phyloP scores from a whole-genome alignment of 2,329 filamentous ascomycete species.

The Sporothrix schenckii region DNA sequence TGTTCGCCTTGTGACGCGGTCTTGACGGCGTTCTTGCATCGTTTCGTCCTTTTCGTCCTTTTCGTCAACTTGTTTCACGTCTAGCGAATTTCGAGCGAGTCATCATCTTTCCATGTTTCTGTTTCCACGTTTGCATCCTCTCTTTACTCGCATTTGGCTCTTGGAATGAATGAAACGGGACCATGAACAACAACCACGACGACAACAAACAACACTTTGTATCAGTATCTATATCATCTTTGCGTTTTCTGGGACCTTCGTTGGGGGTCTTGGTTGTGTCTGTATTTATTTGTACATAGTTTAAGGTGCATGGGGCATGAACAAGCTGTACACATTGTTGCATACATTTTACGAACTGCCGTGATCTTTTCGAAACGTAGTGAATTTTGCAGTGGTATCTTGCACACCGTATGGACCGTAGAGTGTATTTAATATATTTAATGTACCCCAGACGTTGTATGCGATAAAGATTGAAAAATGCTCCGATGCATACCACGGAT shows the following conservation, averaged over 20 bases:
- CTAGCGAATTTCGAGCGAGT: background rate
- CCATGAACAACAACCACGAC: background rate
- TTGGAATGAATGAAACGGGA: constrained; percentile 21
- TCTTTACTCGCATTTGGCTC: background rate
- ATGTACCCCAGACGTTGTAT: too few relatives aligned
- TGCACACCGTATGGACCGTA: too few relatives aligned
- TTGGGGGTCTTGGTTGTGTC: background rate
- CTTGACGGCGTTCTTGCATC: too few relatives aligned
- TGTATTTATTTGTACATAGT: constrained; percentile 19
- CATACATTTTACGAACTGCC: background rate
- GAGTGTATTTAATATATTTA: too few relatives aligned
- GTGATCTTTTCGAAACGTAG: too few relatives aligned
- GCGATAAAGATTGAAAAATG: too few relatives aligned
- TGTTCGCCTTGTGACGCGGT: background rate
- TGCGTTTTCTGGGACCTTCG: background rate
- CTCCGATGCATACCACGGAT: too few relatives aligned
- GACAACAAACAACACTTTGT: background rate
- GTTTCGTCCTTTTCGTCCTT: background rate
- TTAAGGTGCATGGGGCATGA: background rate
- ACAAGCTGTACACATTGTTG: background rate
- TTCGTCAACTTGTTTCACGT: background rate
- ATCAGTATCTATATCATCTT: background rate
- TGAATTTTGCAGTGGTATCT: too few relatives aligned
- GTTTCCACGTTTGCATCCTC: background rate
- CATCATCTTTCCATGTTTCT: background rate